A percentile compares a stretch with the other conserved stretches of the same genome.
Evolutionary conservation across 1,284 basidiomycete species (phyloP).

Genomic region (Boletellus deceptivus): DNA sequence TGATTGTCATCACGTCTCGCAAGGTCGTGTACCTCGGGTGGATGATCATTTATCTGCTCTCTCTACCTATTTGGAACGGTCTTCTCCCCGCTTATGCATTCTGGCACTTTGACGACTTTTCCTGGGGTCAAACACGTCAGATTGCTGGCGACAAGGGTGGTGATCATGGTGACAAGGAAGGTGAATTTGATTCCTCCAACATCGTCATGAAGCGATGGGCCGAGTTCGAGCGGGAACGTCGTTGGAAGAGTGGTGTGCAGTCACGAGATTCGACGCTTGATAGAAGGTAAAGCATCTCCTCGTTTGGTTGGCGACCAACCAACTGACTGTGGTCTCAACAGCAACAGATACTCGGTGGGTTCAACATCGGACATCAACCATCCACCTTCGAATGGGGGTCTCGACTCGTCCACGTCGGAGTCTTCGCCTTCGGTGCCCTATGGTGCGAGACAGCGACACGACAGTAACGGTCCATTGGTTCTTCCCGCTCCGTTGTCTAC

Average conservation of each 20-base stretch:
- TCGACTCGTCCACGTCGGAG: conserved; percentile 65
- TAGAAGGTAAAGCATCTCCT: conserved; percentile 53
- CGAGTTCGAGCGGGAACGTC: conserved; percentile 94
- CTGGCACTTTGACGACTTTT: conserved; percentile 99
- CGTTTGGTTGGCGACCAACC: conserved; percentile 6
- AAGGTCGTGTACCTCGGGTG: conserved; percentile 94
- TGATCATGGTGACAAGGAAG: conserved; percentile 87
- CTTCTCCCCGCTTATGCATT: conserved; percentile 92
- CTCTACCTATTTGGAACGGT: conserved; percentile 95
- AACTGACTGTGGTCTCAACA: conserved; percentile 26
- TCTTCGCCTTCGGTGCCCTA: conserved; percentile 44
- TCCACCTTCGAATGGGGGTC: conserved; percentile 44
- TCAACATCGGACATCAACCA: conserved; percentile 74
- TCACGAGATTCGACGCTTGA: conserved; percentile 80
- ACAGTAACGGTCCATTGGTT: conserved; percentile 66
- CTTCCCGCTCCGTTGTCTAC: conserved; percentile 67
- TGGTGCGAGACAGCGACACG: conserved; percentile 53
- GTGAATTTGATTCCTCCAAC: conserved; percentile 92
- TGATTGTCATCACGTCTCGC: conserved; percentile 93
- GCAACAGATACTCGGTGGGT: conserved; percentile 71
- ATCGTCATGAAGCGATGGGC: conserved; percentile 99
- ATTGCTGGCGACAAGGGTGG: conserved; percentile 74
- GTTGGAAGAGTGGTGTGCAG: conserved; percentile 86
- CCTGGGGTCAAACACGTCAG: conserved; percentile 95
- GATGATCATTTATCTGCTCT: conserved; percentile 95